These are phyloP conservation scores for Cryptococcus hybrid DNA, from an alignment of 1,284 basidiomycete species.

Conservation along the genomic window DNA sequence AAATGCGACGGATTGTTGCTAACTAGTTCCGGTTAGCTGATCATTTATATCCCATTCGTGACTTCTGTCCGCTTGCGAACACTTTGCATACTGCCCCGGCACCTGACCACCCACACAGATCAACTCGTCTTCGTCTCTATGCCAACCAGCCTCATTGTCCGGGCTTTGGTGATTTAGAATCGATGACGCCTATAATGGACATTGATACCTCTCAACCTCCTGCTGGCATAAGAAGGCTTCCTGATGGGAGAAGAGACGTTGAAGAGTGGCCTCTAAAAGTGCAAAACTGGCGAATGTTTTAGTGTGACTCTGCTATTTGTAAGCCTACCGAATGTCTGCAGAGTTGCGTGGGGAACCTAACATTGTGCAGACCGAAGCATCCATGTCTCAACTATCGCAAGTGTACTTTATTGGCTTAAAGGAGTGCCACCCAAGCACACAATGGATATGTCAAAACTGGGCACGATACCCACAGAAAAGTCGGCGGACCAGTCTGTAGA, in stretches of 20 bases:
- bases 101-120: conserved; percentile 43
- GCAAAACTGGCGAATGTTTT: conserved; percentile 48
- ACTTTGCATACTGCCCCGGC: conserved; percentile 44
- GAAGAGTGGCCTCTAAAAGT: conserved; percentile 51
- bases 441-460: conserved; percentile 47
- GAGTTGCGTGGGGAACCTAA: conserved; percentile 3
- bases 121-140: conserved; percentile 40
- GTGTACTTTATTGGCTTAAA: conserved; percentile 47
- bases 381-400: conserved; percentile 23
- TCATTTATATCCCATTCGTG: conserved; percentile 49
- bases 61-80: conserved; percentile 45
- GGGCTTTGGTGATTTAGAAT: conserved; percentile 45
- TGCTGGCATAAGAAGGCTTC: conserved; percentile 23
- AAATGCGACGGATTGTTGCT: background rate
- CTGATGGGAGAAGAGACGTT: conserved; percentile 43
- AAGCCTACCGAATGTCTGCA: conserved; percentile 13
- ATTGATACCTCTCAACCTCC: conserved; percentile 37
- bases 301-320: conserved; percentile 47
- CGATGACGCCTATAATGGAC: conserved; percentile 47
- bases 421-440: conserved; percentile 39
- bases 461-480: conserved; percentile 42
- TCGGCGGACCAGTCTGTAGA: conserved; percentile 46
- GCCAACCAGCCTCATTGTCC: conserved; percentile 45
- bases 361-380: conserved; percentile 34
- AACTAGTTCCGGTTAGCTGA: conserved; percentile 29